Evolutionary conservation across 2,329 filamentous ascomycete genomes (phyloP).

Genomic region (Geosmithia morbida): DNA sequence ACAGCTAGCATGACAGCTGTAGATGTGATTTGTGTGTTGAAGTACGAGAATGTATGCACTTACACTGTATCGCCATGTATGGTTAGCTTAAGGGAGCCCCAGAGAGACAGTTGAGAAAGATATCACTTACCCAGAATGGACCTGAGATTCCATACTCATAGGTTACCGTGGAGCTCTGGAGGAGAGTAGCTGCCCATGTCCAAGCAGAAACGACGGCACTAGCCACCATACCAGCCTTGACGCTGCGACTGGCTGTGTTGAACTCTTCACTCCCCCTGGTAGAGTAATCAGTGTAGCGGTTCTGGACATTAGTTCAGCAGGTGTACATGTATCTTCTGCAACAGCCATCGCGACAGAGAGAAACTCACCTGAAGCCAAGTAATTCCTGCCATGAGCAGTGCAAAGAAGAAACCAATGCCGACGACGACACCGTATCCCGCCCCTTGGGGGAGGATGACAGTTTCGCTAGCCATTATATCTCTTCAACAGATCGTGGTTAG

Average conservation of each 20-base stretch:
- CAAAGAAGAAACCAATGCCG: constrained; percentile 60
- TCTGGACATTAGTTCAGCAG: constrained; percentile 56
- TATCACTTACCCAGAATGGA: constrained; percentile 18
- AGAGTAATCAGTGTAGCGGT: constrained; percentile 28
- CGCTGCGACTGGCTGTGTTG: constrained; percentile 72
- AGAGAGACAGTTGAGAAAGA: constrained; percentile 23
- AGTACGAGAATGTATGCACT: background rate
- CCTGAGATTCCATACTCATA: constrained; percentile 62
- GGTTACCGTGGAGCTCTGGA: constrained; percentile 69
- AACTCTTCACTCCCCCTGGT: constrained; percentile 53
- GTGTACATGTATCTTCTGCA: constrained; percentile 35
- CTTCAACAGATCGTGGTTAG: background rate
- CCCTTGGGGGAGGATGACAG: constrained; percentile 30
- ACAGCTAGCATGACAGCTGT: background rate
- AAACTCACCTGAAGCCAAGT: background rate
- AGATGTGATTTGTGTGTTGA: background rate
- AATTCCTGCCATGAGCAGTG: constrained; percentile 45
- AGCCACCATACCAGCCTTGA: constrained; percentile 79
- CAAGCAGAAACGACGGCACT: constrained; percentile 89
- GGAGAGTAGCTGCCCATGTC: constrained; percentile 80
- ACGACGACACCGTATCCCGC: constrained; percentile 69
- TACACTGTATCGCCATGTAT: background rate
- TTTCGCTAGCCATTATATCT: background rate
- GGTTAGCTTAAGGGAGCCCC: background rate
- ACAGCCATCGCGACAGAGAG: background rate